These are phyloP conservation scores for Suillus spraguei DNA, from an alignment of 768 basidiomycete species.

Conservation along the genomic window DNA sequence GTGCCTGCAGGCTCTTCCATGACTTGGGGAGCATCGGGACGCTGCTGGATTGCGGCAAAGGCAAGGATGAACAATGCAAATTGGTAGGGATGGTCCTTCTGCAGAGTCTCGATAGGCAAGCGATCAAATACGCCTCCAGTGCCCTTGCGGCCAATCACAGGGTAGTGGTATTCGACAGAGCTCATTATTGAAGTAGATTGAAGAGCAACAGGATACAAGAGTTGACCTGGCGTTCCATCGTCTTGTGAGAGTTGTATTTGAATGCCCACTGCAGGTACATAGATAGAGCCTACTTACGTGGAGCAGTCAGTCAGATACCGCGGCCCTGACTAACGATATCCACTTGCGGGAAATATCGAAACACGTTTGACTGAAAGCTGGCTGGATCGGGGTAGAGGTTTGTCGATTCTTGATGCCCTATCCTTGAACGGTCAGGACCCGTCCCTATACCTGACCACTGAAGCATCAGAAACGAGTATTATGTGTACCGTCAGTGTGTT, in stretches of 20 bases:
- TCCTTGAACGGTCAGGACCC: neutral
- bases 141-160: conserved; percentile 22
- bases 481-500: neutral
- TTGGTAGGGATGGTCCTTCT: conserved; percentile 22
- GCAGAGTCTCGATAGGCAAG: conserved; percentile 24
- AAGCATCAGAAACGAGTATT: neutral
- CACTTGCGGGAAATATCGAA: neutral
- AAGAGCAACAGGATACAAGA: neutral
- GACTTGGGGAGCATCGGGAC: conserved; percentile 1
- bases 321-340: neutral
- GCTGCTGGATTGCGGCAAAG: conserved; percentile 20
- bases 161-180: conserved; percentile 17
- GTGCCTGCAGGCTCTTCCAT: conserved; percentile 12
- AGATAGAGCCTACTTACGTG: neutral
- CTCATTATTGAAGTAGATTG: neutral
- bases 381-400: neutral
- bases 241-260: neutral
- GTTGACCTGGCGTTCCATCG: neutral
- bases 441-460: neutral
- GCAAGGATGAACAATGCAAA: conserved; percentile 31
- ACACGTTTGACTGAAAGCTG: neutral
- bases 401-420: neutral
- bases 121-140: conserved; percentile 22
- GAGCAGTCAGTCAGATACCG: neutral
- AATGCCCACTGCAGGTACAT: neutral